Conservation (phyloP, 805 yeast genomes). For the Scheffersomyces lignosus region DNA sequence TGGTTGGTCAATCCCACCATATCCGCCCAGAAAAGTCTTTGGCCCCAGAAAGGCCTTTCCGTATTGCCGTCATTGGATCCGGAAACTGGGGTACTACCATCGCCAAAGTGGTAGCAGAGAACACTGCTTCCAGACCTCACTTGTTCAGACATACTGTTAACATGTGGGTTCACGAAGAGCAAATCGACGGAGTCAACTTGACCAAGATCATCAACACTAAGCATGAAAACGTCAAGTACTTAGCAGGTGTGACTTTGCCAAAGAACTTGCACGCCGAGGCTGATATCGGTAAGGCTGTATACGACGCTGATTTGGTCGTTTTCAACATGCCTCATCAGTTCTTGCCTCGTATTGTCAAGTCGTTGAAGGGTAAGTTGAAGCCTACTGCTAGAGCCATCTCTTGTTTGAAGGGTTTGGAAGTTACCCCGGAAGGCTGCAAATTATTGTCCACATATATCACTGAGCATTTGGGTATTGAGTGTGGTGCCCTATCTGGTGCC, state of each 20-base stretch:
- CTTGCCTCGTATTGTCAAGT: conserved; percentile 38
- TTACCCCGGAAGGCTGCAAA: conserved; percentile 42
- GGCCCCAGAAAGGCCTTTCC: conserved; percentile 25
- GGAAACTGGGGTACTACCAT: conserved; percentile 52
- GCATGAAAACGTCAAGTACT: conserved; percentile 46
- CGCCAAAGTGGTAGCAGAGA: conserved; percentile 46
- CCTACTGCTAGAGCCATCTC: conserved; percentile 44
- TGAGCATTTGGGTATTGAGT: conserved; percentile 42
- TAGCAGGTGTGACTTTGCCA: conserved; percentile 44
- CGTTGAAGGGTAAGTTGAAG: conserved; percentile 39
- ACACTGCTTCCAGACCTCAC: conserved; percentile 39
- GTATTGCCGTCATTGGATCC: conserved; percentile 43
- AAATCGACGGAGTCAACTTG: conserved; percentile 40
- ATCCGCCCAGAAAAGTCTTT: conserved; percentile 2
- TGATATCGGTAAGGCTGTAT: conserved; percentile 35
- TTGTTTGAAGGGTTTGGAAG: conserved; percentile 48
- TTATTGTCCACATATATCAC: conserved; percentile 45
- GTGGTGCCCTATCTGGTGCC: conserved; percentile 51
- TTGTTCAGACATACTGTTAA: conserved; percentile 38
- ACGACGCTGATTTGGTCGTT: conserved; percentile 43
- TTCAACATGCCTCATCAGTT: conserved; percentile 50
- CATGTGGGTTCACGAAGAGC: conserved; percentile 49
- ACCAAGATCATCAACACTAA: conserved; percentile 43
- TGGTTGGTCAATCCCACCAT: neutral
- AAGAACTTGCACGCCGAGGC: conserved; percentile 42